Percentiles rank a stretch among this genome's conserved stretches.
These are phyloP conservation scores for Gyromitra esculenta DNA, from an alignment of 2,329 filamentous ascomycete genomes.

Conservation along the genomic window DNA sequence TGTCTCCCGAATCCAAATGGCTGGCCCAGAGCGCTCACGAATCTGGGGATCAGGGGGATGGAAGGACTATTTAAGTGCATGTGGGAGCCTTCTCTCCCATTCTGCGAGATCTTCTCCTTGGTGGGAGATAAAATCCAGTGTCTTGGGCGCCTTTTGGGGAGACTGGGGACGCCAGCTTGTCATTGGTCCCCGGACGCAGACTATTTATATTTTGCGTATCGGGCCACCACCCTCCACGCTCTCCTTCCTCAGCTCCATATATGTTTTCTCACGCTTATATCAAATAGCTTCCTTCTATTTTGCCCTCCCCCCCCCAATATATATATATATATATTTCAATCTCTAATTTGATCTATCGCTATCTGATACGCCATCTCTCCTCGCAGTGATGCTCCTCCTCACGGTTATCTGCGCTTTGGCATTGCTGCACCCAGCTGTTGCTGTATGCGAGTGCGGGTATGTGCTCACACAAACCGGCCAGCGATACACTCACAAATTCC, in stretches of 20 bases:
- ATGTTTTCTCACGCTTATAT: conserved; percentile 8
- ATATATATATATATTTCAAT: neutral
- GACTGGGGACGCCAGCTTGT: conserved; percentile 4
- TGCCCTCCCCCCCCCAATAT: neutral
- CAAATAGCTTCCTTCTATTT: neutral
- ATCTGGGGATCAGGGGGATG: conserved; percentile 1
- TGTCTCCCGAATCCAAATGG: conserved; percentile 10
- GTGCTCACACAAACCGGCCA: conserved; percentile 40
- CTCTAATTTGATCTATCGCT: neutral
- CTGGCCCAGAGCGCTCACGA: neutral
- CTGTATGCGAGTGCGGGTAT: conserved; percentile 54
- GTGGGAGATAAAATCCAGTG: conserved; percentile 9
- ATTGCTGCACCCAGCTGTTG: conserved; percentile 24
- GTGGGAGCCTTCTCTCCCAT: neutral
- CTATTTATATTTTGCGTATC: conserved; percentile 37
- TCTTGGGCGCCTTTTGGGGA: neutral
- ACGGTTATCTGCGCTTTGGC: conserved; percentile 18
- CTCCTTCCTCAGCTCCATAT: conserved; percentile 12
- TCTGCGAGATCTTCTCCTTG: neutral
- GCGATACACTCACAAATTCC: conserved; percentile 50
- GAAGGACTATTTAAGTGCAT: conserved; percentile 13
- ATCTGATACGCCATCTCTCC: neutral
- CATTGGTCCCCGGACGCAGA: conserved; percentile 18
- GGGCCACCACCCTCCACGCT: conserved; percentile 3
- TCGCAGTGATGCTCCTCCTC: conserved; percentile 20